phyloP scores from a whole-genome alignment of 106 monocot species.

The Posidonia australis region DNA sequence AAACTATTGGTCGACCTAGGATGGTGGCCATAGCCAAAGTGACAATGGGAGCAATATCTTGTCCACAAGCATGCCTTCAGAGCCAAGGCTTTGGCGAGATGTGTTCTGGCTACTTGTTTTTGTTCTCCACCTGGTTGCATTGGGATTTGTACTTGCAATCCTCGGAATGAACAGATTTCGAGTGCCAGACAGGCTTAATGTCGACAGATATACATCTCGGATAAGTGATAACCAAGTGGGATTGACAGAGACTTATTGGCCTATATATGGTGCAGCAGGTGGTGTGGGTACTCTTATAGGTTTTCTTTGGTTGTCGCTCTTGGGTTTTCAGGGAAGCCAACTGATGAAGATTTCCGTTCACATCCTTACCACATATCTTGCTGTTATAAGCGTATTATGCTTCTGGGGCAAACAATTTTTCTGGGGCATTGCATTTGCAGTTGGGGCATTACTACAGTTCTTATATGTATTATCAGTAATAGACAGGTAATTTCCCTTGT shows the following conservation, averaged over 20 bases:
- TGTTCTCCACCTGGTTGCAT: slow-evolving; percentile 50
- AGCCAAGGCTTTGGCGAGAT: slow-evolving; percentile 66
- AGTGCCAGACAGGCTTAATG: slow-evolving; percentile 54
- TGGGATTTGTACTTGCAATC: slow-evolving; percentile 41
- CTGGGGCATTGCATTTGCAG: slow-evolving; percentile 86
- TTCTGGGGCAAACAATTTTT: slow-evolving; percentile 85
- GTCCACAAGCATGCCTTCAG: background rate
- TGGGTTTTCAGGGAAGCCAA: slow-evolving; percentile 44
- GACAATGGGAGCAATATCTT: slow-evolving; percentile 12
- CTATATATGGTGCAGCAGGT: slow-evolving; percentile 72
- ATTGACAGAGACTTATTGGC: slow-evolving; percentile 90
- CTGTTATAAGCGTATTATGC: slow-evolving; percentile 85
- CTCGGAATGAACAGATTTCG: slow-evolving; percentile 69
- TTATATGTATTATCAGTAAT: slow-evolving; percentile 83
- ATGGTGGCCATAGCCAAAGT: slow-evolving; percentile 14
- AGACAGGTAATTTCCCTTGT: slow-evolving; percentile 49
- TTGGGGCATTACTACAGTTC: slow-evolving; percentile 78
- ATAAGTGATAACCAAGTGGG: slow-evolving; percentile 14
- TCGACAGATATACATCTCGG: slow-evolving; percentile 56
- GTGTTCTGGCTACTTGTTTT: slow-evolving; percentile 86
- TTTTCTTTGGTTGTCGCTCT: slow-evolving; percentile 54
- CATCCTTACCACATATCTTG: slow-evolving; percentile 70
- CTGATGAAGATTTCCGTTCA: slow-evolving; percentile 81
- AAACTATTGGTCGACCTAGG: background rate
- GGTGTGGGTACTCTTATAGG: slow-evolving; percentile 52